These are phyloP conservation scores for Alectoria sarmentosa DNA, from an alignment of 495 filamentous ascomycete genomes.

Conservation along the genomic window DNA sequence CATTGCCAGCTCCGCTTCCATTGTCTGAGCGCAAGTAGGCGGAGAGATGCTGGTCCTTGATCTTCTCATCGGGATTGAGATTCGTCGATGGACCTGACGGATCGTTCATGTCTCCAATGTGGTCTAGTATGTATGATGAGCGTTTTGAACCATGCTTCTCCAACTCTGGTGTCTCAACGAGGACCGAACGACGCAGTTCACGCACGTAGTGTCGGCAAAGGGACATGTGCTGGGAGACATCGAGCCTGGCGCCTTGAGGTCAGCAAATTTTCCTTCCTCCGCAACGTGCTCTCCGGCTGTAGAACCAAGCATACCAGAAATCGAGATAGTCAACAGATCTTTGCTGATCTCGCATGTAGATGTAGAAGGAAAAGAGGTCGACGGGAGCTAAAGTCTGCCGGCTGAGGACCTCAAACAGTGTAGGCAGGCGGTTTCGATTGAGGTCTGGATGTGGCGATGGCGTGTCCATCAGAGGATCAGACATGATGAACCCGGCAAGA, in stretches of 20 bases:
- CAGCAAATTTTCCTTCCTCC: constrained; percentile 7
- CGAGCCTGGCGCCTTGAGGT: constrained; percentile 58
- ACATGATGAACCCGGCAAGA: constrained; percentile 2
- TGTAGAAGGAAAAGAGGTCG: constrained; percentile 97
- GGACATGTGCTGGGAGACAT: constrained; percentile 98
- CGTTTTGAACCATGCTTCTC: constrained; percentile 75
- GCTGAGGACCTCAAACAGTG: constrained; percentile 89
- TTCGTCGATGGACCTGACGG: constrained; percentile 48
- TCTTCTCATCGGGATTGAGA: constrained; percentile 45
- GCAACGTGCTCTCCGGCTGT: not conserved
- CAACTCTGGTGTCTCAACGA: constrained; percentile 85
- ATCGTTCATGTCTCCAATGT: constrained; percentile 58
- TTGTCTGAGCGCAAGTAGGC: constrained; percentile 76
- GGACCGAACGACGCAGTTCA: constrained; percentile 85
- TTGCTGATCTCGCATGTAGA: constrained; percentile 98
- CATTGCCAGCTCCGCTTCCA: constrained; percentile 25
- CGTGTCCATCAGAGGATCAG: constrained; percentile 22
- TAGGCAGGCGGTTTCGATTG: constrained; percentile 79
- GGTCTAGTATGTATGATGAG: constrained; percentile 73
- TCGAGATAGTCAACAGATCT: constrained; percentile 96
- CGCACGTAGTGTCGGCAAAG: constrained; percentile 97
- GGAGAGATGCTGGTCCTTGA: constrained; percentile 81
- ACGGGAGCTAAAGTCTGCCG: constrained; percentile 86
- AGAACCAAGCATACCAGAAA: constrained; percentile 66
- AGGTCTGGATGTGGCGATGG: constrained; percentile 24